These are phyloP conservation scores for Taxawa tesnikishii DNA, from an alignment of 2,329 filamentous ascomycete genomes.

Conservation along the genomic window DNA sequence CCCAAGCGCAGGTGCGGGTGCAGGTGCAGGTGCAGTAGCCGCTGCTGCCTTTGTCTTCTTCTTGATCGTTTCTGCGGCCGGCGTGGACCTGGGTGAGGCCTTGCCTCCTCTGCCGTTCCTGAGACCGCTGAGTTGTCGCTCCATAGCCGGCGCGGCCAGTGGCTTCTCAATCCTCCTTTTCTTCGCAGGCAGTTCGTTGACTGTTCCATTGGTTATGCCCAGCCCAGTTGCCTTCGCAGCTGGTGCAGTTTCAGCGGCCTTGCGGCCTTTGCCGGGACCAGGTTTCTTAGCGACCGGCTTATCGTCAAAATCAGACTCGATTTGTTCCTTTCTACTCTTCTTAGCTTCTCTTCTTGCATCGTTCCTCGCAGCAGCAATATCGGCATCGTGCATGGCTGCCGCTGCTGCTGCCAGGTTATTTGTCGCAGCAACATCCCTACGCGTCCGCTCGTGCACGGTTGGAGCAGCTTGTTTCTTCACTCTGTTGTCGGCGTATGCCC, in stretches of 20 bases:
- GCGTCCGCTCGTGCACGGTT: constrained; percentile 56
- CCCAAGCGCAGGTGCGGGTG: too few relatives aligned
- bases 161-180: constrained; percentile 69
- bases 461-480: constrained; percentile 38
- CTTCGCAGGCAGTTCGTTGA: constrained; percentile 48
- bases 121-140: constrained; percentile 52
- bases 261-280: constrained; percentile 50
- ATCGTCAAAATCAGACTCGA: constrained; percentile 74
- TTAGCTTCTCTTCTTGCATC: constrained; percentile 70
- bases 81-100: constrained; percentile 56
- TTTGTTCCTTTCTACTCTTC: constrained; percentile 49
- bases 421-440: constrained; percentile 65
- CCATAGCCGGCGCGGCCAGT: constrained; percentile 38
- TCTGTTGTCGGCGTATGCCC: constrained; percentile 82
- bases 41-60: constrained; percentile 57
- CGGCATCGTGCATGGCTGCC: constrained; percentile 65
- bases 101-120: constrained; percentile 30
- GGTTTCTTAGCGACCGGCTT: constrained; percentile 47
- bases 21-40: constrained; percentile 46
- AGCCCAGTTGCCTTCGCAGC: constrained; percentile 30
- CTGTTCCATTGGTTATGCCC: constrained; percentile 46
- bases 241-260: constrained; percentile 47
- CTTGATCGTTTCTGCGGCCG: constrained; percentile 49
- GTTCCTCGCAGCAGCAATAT: constrained; percentile 68
- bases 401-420: constrained; percentile 59